These are phyloP conservation scores for Hericium coralloides DNA, from an alignment of 768 basidiomycete genomes.

Conservation along the genomic window DNA sequence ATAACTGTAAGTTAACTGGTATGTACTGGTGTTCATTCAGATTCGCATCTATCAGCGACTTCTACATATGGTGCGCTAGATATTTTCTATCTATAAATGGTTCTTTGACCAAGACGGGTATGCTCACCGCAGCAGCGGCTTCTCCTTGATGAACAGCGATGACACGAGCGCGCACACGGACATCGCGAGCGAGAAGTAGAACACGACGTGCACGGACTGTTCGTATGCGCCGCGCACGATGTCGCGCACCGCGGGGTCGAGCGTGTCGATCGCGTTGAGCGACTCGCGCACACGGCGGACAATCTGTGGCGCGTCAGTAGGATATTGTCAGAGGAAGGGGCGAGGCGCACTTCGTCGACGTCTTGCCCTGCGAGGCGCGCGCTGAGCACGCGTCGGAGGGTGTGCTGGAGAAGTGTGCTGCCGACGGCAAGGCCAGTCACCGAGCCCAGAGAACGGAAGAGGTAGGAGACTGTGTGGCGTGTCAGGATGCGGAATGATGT, in stretches of 20 bases:
- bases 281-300: slow-evolving; percentile 25
- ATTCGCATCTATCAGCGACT: background rate
- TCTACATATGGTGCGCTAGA: background rate
- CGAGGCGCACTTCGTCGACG: slow-evolving; percentile 39
- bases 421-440: slow-evolving; percentile 49
- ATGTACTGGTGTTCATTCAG: background rate
- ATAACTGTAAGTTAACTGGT: too few species aligned
- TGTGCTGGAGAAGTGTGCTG: slow-evolving; percentile 47
- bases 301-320: slow-evolving; percentile 15
- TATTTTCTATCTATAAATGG: background rate
- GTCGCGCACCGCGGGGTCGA: slow-evolving; percentile 19
- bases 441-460: slow-evolving; percentile 55
- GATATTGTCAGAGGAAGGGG: background rate
- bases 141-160: slow-evolving; percentile 47
- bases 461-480: slow-evolving; percentile 41
- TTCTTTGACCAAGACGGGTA: background rate
- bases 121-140: slow-evolving; percentile 19
- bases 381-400: slow-evolving; percentile 35
- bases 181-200: slow-evolving; percentile 38
- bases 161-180: slow-evolving; percentile 33
- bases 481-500: background rate
- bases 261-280: slow-evolving; percentile 23
- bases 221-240: slow-evolving; percentile 24
- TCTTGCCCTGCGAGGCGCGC: slow-evolving; percentile 31
- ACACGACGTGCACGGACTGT: slow-evolving; percentile 36